Base-by-base conservation (phyloP, 2,329 filamentous ascomycete genomes). In the Mariannaea sp. region DNA sequence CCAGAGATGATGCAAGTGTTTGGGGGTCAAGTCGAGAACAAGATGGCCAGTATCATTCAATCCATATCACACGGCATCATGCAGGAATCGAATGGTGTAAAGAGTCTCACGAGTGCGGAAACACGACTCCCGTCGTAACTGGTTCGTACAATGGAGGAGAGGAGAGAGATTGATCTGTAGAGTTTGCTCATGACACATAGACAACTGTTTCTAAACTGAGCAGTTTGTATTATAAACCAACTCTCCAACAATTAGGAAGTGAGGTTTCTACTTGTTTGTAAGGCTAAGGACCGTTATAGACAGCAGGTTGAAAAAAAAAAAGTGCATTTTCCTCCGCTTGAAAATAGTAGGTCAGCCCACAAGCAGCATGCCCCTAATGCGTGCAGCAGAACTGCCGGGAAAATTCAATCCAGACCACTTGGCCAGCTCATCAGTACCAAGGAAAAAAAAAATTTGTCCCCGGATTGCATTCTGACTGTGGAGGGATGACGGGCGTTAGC, bases 401-500 rank as follows among this genome's bases (percentile, higher is more conserved):
- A 7, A 10, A 6, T 17, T 24, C 35, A 24, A 39, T 5, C 22
- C 4, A 39, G 5, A 22, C 13, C n/a, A 12, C 35, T 24, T 14
- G 9, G 35, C 35, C 35, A 39, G 7, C 17, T 39, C 35, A 39
- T 33, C 8, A 38, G 22, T 10, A 17, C 17, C 14, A 4, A n/a
- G n/a, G n/a, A n/a, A n/a, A n/a, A n/a, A n/a, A n/a, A 2, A n/a
- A 7, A 17, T 10, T 14, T 29, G 20, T 40, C 29, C 35, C 35
- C 35, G 13, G 35, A 39, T 39, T 22, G 8, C 7, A 17, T 17
- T 39, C 35, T 39, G n/a, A n/a, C n/a, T 17, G 13, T 20, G 14
- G 27, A 14, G 3, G 14, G 33, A 49, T 49, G 32, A 44, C 44
- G 26, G 24, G 50, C 50, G 46, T 49, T 32, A 12, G 7, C 26